Evolutionary conservation across 306 rosid genomes (phyloP), one percentile per base, ranked within the genome.

Genomic region (Erythrophleum fordii): DNA sequence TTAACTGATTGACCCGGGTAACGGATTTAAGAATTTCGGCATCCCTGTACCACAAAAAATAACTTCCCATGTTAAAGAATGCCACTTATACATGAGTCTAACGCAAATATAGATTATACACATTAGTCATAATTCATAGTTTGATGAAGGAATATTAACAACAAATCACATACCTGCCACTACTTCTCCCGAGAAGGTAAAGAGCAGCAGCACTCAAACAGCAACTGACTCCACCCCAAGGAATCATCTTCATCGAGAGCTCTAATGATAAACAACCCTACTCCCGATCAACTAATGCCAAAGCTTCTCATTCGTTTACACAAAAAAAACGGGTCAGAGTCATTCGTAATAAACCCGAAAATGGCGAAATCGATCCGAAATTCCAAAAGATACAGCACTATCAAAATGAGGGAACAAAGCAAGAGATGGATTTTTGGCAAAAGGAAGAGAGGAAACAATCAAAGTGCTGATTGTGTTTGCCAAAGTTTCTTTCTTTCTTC

Each of bases 181-280:
- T 93, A 77, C 97, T 89, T 86, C 99, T 89, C 49, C 99, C 99
- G 45, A 95, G 99, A 86, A 93, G 94, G 81, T 93, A 93, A 68
- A 95, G 97, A 75, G 97, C 97, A 85, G 93, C 97, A 59, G 95
- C 98, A 87, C 99, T 93, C 86, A 95, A 69, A 81, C 99, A 95
- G 73, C 99, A 95, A 79, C 96, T 90, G 69, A 95, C 26, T 69
- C 99, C 99, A 75, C 98, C 91, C 99, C 97, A 93, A 55, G 98
- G 99, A 81, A 93, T 66, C 98, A 89, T 95, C 81, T 84, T 87
- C 83, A 58, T 45, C 77, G 18, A 22, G 11, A 28, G 11, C 65
- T 51, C n/a, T 16, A 77, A 48, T 44, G 25, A 44, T 37, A 29
- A 58, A 26, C 58, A 60, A 77, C 41, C 77, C 79, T 72, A 83